Evolutionary conservation across 108 stramenopile genomes (phyloP).

Genomic region (Conticribra guillardii): DNA sequence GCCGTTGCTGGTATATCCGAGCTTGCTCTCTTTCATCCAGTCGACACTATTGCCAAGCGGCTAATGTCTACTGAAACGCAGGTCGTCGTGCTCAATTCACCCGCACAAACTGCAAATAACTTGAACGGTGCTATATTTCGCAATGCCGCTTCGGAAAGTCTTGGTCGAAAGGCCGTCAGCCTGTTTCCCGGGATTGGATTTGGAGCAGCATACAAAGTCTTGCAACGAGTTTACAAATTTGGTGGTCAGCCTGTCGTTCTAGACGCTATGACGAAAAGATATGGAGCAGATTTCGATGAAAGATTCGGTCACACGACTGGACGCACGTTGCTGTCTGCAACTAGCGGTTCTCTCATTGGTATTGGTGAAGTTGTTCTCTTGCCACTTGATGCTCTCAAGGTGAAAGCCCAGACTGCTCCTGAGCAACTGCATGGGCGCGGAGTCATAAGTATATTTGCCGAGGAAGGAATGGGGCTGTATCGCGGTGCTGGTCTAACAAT

Average conservation of each 20-base stretch:
- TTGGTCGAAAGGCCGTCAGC: slow-evolving; percentile 50
- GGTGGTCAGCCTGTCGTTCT: slow-evolving; percentile 77
- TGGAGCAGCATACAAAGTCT: slow-evolving; percentile 83
- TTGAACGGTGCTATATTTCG: slow-evolving; percentile 65
- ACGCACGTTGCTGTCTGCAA: slow-evolving; percentile 65
- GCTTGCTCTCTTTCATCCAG: slow-evolving; percentile 66
- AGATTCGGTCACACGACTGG: slow-evolving; percentile 68
- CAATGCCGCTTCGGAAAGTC: slow-evolving; percentile 43
- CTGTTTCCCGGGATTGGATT: slow-evolving; percentile 84
- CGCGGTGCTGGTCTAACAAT: slow-evolving; percentile 80
- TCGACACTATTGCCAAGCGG: slow-evolving; percentile 68
- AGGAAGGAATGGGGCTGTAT: slow-evolving; percentile 65
- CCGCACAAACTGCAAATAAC: slow-evolving; percentile 50
- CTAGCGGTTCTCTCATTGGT: slow-evolving; percentile 74
- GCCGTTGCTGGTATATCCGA: slow-evolving; percentile 61
- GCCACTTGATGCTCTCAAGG: slow-evolving; percentile 81
- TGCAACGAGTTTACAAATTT: slow-evolving; percentile 82
- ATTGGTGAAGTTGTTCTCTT: slow-evolving; percentile 81
- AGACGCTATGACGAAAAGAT: slow-evolving; percentile 61
- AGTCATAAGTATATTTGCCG: slow-evolving; percentile 61
- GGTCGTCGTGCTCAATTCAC: slow-evolving; percentile 41
- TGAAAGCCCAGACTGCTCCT: slow-evolving; percentile 83
- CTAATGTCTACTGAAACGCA: slow-evolving; percentile 59
- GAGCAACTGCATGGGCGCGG: slow-evolving; percentile 70
- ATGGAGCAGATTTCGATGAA: slow-evolving; percentile 56